These are phyloP conservation scores for Silene noctiflora DNA, from an alignment of 179 eudicot species.

Conservation along the genomic window DNA sequence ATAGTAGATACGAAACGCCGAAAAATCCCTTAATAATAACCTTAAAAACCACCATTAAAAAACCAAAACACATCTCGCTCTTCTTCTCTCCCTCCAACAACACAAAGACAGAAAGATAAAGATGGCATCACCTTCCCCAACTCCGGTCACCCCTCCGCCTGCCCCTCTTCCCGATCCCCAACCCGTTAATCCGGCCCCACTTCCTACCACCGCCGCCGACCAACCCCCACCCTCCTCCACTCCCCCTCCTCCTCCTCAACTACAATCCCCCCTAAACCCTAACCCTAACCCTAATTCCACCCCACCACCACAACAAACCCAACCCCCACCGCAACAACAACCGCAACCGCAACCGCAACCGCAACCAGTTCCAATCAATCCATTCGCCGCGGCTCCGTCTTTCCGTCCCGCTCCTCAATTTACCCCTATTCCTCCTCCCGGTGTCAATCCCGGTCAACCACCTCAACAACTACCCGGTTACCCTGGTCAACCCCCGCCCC, in stretches of 20 bases:
- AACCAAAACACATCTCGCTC: too few species aligned
- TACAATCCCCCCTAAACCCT: constrained; percentile 25
- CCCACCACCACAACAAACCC: constrained; percentile 19
- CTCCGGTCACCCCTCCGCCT: constrained; percentile 25
- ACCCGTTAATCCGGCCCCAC: not conserved
- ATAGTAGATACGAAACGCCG: too few species aligned
- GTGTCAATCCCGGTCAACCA: not conserved
- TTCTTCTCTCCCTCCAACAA: too few species aligned
- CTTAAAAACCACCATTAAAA: too few species aligned
- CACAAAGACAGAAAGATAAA: too few species aligned
- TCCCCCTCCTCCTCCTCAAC: constrained; percentile 3
- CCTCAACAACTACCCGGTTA: constrained; percentile 5
- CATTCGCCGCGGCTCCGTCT: constrained; percentile 38
- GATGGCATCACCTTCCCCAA: constrained; percentile 31
- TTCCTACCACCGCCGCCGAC: not conserved
- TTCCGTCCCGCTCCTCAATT: constrained; percentile 67
- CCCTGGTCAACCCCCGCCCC: constrained; percentile 18
- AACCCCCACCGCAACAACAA: constrained; percentile 15
- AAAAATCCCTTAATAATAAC: too few species aligned
- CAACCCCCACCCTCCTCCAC: not conserved
- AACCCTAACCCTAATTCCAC: constrained; percentile 29
- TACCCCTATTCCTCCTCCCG: constrained; percentile 37
- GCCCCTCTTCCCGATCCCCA: not conserved
- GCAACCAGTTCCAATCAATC: constrained; percentile 24
- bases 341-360: constrained; percentile 20